A percentile compares a stretch with the other conserved stretches of the same genome.
Conservation (phyloP, 768 basidiomycete genomes). For the Podaxis mareebaensis region DNA sequence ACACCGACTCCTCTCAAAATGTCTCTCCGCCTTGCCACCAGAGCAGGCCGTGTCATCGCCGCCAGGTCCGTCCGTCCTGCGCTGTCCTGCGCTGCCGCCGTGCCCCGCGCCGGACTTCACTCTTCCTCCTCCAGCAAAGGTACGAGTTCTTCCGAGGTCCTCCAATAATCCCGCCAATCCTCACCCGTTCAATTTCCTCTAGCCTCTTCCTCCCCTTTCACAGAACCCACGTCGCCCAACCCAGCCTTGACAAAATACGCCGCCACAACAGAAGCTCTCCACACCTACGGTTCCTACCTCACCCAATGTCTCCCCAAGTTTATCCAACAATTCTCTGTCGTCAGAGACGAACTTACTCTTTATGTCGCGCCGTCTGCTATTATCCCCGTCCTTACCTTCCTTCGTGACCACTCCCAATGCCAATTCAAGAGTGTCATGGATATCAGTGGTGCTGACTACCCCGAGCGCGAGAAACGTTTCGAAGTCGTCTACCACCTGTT, state of each 20-base stretch:
- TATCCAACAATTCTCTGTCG: conserved; percentile 96
- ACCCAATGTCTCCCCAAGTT: conserved; percentile 93
- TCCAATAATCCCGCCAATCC: conserved; percentile 9
- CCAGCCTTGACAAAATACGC: conserved; percentile 73
- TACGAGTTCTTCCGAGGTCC: conserved; percentile 24
- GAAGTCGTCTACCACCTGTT: conserved; percentile 97
- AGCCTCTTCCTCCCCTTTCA: conserved; percentile 80
- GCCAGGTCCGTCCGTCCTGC: conserved; percentile 35
- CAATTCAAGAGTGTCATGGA: conserved; percentile 94
- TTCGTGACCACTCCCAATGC: conserved; percentile 93
- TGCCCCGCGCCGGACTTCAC: conserved; percentile 38
- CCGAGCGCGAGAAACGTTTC: conserved; percentile 89
- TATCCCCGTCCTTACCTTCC: conserved; percentile 84
- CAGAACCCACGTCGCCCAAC: conserved; percentile 88
- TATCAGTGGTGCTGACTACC: conserved; percentile 94
- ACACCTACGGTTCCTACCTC: conserved; percentile 92
- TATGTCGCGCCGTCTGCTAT: conserved; percentile 83
- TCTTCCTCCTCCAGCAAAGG: conserved; percentile 51
- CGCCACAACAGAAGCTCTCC: conserved; percentile 74
- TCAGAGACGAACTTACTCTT: conserved; percentile 93
- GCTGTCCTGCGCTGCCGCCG: conserved; percentile 23
- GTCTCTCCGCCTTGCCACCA: conserved; percentile 40
- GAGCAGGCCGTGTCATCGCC: conserved; percentile 45
- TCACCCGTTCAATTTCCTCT: conserved; percentile 18
- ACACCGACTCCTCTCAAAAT: conserved; percentile 28